Evolutionary conservation across 164 flowering plant genomes (phyloP), one percentile per base, ranked within the genome.

Genomic region (Vitis rotundifolia): DNA sequence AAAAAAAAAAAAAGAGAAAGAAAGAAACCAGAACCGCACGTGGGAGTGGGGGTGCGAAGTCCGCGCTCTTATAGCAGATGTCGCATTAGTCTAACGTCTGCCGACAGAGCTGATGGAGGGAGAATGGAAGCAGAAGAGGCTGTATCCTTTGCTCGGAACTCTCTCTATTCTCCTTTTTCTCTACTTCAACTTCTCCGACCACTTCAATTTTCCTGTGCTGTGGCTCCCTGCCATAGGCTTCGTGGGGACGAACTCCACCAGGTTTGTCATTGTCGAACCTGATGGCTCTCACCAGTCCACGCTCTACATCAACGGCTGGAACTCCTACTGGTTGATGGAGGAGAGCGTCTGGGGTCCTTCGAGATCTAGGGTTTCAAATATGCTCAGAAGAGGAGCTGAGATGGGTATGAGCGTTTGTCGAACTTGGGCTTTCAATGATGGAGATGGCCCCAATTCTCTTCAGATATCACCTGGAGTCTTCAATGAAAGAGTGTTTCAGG

Each of bases 391-490:
- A 58, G 91, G 88, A 9, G 78, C 87, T 29, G 50, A 78, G 16
- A 81, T 84, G 89, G 91, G 91, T 14, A 31, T 87, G 76, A 84
- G 77, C 49, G 89, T 87, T 52, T 87, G 91, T 62, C 61, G 91
- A 61, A 85, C 91, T 76, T 85, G 91, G 89, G 91, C 89, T 51
- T 87, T 87, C 71, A 85, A 69, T 73, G 89, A 87, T 77, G 91
- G 91, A 5, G 59, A 70, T 71, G 76, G 74, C 10, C 75, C 78
- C 63, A 75, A 81, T 75, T 74, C 86, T 26, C 70, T 87, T 63
- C 91, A 87, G 81, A 68, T 72, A 50, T 75, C 78, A 0, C 91
- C 89, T 63, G 91, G 91, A 2, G 77, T 75, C 12, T 87, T 80
- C 70, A 64, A 87, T 26, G 82, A 87, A 50, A 73, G 76, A 51